Conservation (phyloP, 345 rosid species). For the Corymbia maculata region DNA sequence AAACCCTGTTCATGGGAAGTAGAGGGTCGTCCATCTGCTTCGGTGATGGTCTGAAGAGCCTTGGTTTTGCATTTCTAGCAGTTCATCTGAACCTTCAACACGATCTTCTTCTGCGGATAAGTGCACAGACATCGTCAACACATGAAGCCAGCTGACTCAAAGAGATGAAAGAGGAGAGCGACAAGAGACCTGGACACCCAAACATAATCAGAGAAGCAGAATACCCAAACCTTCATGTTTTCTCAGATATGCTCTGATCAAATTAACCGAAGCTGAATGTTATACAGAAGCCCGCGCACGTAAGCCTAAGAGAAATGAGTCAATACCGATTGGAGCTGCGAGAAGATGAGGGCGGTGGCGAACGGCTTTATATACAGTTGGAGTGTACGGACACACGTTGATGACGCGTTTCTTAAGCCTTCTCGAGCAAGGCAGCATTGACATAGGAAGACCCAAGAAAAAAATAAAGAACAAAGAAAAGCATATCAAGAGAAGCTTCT, state of each 20-base stretch:
- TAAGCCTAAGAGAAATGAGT: not conserved
- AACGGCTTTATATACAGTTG: not conserved
- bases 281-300: not conserved
- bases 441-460: not conserved
- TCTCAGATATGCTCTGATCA: not conserved
- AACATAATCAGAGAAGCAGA: not conserved
- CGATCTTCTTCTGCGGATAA: not conserved
- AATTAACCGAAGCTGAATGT: not conserved
- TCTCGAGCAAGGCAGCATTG: not conserved
- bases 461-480: not conserved
- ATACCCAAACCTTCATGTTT: not conserved
- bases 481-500: not conserved
- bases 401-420: not conserved
- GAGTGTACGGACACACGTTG: not conserved
- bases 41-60: constrained; percentile 29
- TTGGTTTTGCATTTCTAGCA: constrained; percentile 31
- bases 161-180: not conserved
- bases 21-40: constrained; percentile 7
- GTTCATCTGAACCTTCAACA: constrained; percentile 9
- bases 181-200: not conserved
- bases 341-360: not conserved
- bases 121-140: not conserved
- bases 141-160: not conserved
- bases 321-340: not conserved
- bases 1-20: not conserved